Percentiles rank a stretch among this genome's conserved stretches.
phyloP scores from a whole-genome alignment of 805 yeast genomes.

The Kuraishia floccosa region DNA sequence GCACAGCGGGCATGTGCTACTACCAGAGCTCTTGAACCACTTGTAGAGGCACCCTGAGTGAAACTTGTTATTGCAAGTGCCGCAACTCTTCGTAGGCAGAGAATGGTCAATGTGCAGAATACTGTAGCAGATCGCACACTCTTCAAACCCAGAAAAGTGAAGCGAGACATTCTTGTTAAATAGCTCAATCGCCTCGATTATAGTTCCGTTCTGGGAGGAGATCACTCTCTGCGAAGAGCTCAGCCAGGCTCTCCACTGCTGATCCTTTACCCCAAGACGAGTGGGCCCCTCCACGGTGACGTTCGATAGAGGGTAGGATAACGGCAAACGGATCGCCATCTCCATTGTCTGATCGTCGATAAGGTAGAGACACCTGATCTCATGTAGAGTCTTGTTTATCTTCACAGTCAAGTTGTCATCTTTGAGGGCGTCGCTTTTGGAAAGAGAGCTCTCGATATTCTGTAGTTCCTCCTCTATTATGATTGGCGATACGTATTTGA shows the following conservation, averaged over 20 bases:
- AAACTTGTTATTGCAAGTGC: conserved; percentile 87
- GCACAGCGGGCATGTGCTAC: conserved; percentile 92
- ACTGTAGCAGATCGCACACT: conserved; percentile 95
- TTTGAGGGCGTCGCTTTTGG: conserved; percentile 11
- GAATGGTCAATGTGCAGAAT: conserved; percentile 85
- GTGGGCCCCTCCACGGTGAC: conserved; percentile 69
- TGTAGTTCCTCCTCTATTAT: conserved; percentile 47
- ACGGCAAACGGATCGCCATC: conserved; percentile 63
- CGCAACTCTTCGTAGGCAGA: conserved; percentile 79
- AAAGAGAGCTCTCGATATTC: conserved; percentile 31
- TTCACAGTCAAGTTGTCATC: conserved; percentile 45
- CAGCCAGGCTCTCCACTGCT: conserved; percentile 92
- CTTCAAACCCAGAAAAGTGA: conserved; percentile 90
- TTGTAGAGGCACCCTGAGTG: conserved; percentile 93
- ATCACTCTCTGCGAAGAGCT: conserved; percentile 81
- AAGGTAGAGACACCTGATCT: conserved; percentile 59
- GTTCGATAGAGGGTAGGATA: conserved; percentile 65
- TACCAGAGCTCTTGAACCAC: conserved; percentile 94
- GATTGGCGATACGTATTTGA: conserved; percentile 49
- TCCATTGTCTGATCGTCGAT: conserved; percentile 87
- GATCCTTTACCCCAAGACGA: conserved; percentile 81
- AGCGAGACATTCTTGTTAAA: conserved; percentile 66
- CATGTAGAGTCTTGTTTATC: conserved; percentile 49
- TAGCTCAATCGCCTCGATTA: conserved; percentile 54
- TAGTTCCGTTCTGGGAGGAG: conserved; percentile 62